phyloP scores from a whole-genome alignment of 2,329 filamentous ascomycete species.

The Trichoderma gracile region DNA sequence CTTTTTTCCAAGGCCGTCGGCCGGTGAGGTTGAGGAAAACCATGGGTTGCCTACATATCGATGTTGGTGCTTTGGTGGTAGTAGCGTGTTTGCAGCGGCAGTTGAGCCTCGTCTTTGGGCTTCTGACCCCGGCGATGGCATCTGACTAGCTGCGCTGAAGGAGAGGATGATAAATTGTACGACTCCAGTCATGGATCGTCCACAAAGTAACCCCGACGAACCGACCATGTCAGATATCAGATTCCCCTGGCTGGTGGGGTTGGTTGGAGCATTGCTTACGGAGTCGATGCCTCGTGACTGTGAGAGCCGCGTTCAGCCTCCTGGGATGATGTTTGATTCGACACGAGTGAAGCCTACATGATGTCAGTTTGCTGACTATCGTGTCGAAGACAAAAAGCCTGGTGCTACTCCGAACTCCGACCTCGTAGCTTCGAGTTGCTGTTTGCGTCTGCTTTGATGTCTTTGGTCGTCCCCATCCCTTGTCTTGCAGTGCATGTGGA shows the following conservation, averaged over 20 bases:
- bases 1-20: conserved; percentile 89
- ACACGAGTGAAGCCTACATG: background rate
- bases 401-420: background rate
- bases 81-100: background rate
- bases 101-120: conserved; percentile 13
- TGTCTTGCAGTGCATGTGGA: conserved; percentile 4
- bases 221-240: background rate
- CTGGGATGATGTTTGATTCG: background rate
- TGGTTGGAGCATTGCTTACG: background rate
- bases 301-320: background rate
- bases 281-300: conserved; percentile 8
- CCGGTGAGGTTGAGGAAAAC: conserved; percentile 88
- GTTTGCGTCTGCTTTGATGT: background rate
- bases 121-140: conserved; percentile 9
- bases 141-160: background rate
- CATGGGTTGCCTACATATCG: conserved; percentile 72
- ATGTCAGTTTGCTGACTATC: background rate
- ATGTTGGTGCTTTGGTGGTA: background rate
- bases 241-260: conserved; percentile 14
- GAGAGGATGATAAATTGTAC: conserved; percentile 13
- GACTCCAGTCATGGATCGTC: background rate
- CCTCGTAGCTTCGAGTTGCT: background rate
- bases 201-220: conserved; percentile 10
- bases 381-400: background rate
- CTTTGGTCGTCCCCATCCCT: background rate